These are phyloP conservation scores for Clathrospora elynae DNA, from an alignment of 2,329 filamentous ascomycete species.

Conservation along the genomic window DNA sequence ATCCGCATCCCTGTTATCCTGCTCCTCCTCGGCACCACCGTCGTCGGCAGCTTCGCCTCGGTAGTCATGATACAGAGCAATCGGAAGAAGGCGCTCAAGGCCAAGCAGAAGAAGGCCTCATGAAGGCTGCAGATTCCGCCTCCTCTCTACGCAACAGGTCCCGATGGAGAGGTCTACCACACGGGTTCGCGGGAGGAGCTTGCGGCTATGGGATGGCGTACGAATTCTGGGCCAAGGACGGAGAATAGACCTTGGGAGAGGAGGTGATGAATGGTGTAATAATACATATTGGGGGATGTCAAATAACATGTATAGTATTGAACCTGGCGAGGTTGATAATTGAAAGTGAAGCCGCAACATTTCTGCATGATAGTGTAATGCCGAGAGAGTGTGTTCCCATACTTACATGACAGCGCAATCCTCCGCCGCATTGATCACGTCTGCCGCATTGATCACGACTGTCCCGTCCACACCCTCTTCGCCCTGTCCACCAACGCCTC, in stretches of 20 bases:
- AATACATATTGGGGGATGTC: too few species aligned
- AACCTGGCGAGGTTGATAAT: too few species aligned
- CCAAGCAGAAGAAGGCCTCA: conserved; percentile 82
- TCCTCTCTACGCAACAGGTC: not conserved
- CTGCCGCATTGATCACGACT: conserved; percentile 37
- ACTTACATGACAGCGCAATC: conserved; percentile 38
- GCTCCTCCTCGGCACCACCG: conserved; percentile 85
- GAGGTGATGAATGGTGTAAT: not conserved
- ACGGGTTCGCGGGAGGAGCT: not conserved
- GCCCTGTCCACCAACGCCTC: conserved; percentile 25
- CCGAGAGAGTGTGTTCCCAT: too few species aligned
- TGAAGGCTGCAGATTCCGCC: conserved; percentile 14
- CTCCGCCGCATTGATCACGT: too few species aligned
- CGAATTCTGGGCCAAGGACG: too few species aligned
- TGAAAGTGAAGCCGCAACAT: too few species aligned
- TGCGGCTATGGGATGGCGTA: not conserved
- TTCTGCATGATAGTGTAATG: too few species aligned
- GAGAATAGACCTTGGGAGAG: too few species aligned
- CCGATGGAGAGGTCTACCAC: too few species aligned
- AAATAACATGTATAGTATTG: too few species aligned
- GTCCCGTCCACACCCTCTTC: conserved; percentile 30
- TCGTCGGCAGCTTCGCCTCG: conserved; percentile 93
- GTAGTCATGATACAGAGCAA: conserved; percentile 99
- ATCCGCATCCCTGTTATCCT: conserved; percentile 98
- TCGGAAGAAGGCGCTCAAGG: conserved; percentile 95